Base-by-base conservation (phyloP, 306 rosid species). In the Chamaecrista fasciculata region DNA sequence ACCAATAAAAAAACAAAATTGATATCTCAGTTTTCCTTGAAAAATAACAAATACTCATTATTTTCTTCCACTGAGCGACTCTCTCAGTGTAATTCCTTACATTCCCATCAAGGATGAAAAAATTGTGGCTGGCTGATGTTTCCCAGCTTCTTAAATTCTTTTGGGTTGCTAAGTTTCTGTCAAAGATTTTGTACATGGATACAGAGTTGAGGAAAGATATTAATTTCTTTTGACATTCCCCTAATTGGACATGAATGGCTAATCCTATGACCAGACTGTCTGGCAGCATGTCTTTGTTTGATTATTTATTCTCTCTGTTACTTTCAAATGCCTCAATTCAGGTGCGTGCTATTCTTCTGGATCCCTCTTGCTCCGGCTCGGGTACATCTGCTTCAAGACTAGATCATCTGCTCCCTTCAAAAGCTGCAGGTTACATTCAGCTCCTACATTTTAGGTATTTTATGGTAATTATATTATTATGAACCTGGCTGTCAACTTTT, bases 321-420 rank as follows among this genome's bases (percentile, higher is more conserved):
- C 65, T 3, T 20, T 65, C 23, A 37, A 52, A 76, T 70, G 65
- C 68, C 26, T 40, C 50, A 33, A 57, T 42, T 63, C 79, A 90
- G 98, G 69, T 88, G 47, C 81, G 78, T 11, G 98, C 94, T 61
- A 88, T 93, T 74, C 98, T 90, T 66, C 70, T 84, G 74, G 92
- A 87, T 80, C 92, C 89, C 74, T 82, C 89, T 24, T 87, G 92
- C 84, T 84, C 89, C 53, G 87, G 89, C 26, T 87, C 92, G 28
- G 92, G 92, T 65, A 84, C 87, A 53, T 86, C 92, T 11, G 79
- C 91, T 76, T 79, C 81, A 67, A 85, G 99, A 84, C 76, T 91
- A 52, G 95, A 94, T 67, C 88, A 94, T 81, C 77, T 94, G 40
- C 97, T 94, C 39, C 99, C 97, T 10, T 94, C 97, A 69, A 72